Conservation (phyloP, 2,329 filamentous ascomycete species). For the Aspergillus thermomutatus region DNA sequence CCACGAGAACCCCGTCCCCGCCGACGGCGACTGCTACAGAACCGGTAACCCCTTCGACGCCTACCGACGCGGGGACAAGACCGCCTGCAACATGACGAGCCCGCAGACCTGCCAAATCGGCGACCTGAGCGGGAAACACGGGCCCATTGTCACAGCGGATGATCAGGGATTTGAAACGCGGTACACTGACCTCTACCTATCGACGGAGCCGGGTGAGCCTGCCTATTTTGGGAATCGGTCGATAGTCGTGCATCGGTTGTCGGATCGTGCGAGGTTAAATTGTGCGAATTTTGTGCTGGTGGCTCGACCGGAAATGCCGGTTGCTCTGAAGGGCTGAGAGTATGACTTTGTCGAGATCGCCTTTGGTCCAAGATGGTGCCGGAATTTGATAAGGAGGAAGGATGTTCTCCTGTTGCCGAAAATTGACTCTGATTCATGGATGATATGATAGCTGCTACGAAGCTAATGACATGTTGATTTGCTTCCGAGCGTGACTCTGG, state of each 20-base stretch:
- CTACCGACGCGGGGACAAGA: conserved; percentile 59
- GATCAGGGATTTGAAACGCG: conserved; percentile 24
- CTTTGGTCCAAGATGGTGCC: not conserved
- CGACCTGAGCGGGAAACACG: conserved; percentile 72
- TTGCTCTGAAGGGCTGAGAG: not conserved
- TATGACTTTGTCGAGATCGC: not conserved
- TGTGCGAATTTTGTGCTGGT: conserved; percentile 54
- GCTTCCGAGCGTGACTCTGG: not conserved
- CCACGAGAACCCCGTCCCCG: conserved; percentile 62
- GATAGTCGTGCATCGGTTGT: conserved; percentile 50
- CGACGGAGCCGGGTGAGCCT: conserved; percentile 38
- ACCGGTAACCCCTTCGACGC: conserved; percentile 70
- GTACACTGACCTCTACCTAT: conserved; percentile 50
- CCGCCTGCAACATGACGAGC: conserved; percentile 55
- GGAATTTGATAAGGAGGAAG: not conserved
- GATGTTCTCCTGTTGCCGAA: not conserved
- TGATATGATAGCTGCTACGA: not conserved
- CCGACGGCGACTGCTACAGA: conserved; percentile 66
- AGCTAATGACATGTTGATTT: not conserved
- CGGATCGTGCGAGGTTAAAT: conserved; percentile 52
- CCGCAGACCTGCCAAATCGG: conserved; percentile 71
- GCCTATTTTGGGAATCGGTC: conserved; percentile 54
- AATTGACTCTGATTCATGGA: not conserved
- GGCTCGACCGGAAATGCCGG: not conserved
- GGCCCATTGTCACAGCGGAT: conserved; percentile 53